Base-by-base conservation (phyloP, 1,284 basidiomycete genomes). In the Pterulicium gracile region DNA sequence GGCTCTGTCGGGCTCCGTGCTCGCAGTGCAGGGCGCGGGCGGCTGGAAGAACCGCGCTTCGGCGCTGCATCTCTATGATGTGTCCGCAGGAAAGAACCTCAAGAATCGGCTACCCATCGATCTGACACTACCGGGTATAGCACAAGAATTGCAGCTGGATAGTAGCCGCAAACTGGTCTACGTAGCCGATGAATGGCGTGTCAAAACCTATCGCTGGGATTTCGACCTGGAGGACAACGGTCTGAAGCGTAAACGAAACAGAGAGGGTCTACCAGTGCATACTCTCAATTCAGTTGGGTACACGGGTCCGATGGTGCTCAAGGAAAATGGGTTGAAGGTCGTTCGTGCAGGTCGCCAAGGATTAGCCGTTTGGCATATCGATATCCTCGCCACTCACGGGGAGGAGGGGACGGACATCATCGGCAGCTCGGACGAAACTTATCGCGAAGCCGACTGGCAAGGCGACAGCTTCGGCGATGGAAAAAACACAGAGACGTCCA, bases 11-110 rank as follows among this genome's bases (percentile, higher is more conserved):
- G 61, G 58, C 0, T 52, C 55, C 2, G 61, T 59, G 41, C 47
- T 70, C 7, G 56, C 59, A 0, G 34, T 64, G 10, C 34, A 54
- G 1, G 45, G 51, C 3, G 55, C 55, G 14, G 59, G 61, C 5
- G 67, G 68, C 3, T 69, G 56, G 51, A 70, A 67, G 52, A 56
- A 61, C 39, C 59, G 63, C 23, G 56, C 58, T 4, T 65, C 68
- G 0, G 43, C 51, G 10, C 48, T 68, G 21, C 39, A 48, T 4
- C 63, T 57, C 50, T 62, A 58, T 52, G 42, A 58, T 23, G 55
- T 60, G 4, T 54, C 55, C 15, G 52, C 55, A 4, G n/a, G n/a
- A n/a, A 51, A 50, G 4, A 41, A 43, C 13, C 48, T 47, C 20
- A 45, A 45, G 7, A 19, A 13, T 47, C 1, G 40, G 44, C 22